Conservation (phyloP, 805 yeast species). For the Teunomyces kruisii region DNA sequence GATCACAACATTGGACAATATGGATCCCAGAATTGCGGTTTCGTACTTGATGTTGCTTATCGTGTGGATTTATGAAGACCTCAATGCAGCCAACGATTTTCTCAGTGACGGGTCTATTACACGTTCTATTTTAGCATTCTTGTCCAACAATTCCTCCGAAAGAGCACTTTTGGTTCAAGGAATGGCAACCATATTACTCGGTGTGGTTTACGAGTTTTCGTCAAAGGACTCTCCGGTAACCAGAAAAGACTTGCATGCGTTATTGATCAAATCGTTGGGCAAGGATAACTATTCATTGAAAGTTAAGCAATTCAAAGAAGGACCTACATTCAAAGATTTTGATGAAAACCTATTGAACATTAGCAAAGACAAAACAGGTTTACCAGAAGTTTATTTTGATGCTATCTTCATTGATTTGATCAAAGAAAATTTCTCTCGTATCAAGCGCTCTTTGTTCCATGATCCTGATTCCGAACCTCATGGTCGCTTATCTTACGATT, state of each 20-base stretch:
- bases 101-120: conserved; percentile 64
- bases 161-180: conserved; percentile 63
- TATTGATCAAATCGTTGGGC: conserved; percentile 74
- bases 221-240: conserved; percentile 59
- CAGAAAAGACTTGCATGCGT: conserved; percentile 57
- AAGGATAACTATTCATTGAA: conserved; percentile 74
- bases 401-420: conserved; percentile 61
- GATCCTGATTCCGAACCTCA: conserved; percentile 76
- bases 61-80: conserved; percentile 77
- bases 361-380: conserved; percentile 74
- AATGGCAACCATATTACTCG: conserved; percentile 67
- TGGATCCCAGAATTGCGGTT: conserved; percentile 73
- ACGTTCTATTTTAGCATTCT: conserved; percentile 65
- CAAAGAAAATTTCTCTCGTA: conserved; percentile 65
- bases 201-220: conserved; percentile 77
- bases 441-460: conserved; percentile 67
- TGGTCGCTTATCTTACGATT: conserved; percentile 61
- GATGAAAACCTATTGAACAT: conserved; percentile 53
- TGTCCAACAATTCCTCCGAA: conserved; percentile 50
- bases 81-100: conserved; percentile 72
- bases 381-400: conserved; percentile 80
- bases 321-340: conserved; percentile 53
- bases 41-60: conserved; percentile 76
- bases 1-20: conserved; percentile 56
- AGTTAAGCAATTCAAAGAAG: conserved; percentile 69